Evolutionary conservation across 768 basidiomycete genomes (phyloP), one percentile per base, ranked within the genome.

Genomic region (Panaeolus cyanescens): DNA sequence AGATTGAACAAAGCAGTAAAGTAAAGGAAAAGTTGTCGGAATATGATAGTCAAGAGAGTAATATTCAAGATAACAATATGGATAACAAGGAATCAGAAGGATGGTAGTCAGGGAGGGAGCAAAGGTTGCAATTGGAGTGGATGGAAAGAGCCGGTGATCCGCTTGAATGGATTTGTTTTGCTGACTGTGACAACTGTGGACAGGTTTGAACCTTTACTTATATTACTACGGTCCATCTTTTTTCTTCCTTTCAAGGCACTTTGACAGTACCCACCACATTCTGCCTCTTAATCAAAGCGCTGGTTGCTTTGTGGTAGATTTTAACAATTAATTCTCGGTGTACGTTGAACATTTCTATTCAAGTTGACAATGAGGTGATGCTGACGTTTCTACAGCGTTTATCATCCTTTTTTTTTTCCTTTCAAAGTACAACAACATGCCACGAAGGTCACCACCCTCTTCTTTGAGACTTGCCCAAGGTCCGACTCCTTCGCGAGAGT

Each of bases 381-480:
- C 58, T 42, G 34, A 37, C 32, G 40, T 30, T 50, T 36, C 32
- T 37, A 31, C 22, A 19, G 57, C 39, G 9, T 20, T 42, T 42
- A 20, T 20, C 39, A 42, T n/a, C 17, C 19, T 20, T 42, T 7
- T 42, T n/a, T 22, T 42, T 12, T 42, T 17, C n/a, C 19, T 20
- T 3, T 25, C 40, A 42, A 42, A 42, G 28, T 30, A 28, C 36
- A 22, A 56, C 61, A 39, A 50, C 37, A 91, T 91, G 89, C 81
- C 83, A 57, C 87, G 90, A 67, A 87, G 91, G 31, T 76, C 83
- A 31, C 86, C 91, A 1, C 91, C 91, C 5, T 80, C 85, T 42
- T 79, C 88, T 30, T 84, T 92, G 62, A 83, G 79, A 54, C 83
- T 92, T 59, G 73, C 81, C 59, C 72, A 77, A 34, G 90, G 89